Evolutionary conservation across 1,139 yeast species (phyloP), one percentile per base, ranked within the genome.

Genomic region (Barnettozyma hawaiiensis): DNA sequence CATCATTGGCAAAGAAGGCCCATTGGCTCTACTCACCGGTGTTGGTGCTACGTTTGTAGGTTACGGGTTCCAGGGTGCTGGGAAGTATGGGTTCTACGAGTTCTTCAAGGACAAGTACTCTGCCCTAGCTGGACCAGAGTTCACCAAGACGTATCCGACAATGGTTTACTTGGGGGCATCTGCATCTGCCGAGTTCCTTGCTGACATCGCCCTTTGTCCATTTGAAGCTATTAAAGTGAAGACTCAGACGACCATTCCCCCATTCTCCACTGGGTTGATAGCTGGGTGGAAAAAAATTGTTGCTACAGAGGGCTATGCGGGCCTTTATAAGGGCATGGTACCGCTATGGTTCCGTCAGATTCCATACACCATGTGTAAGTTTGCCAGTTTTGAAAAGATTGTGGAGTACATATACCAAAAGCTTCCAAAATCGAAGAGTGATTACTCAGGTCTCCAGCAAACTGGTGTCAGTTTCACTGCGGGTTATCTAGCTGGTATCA

Each of bases 281-380:
- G 84, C 81, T 47, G 94, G 92, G 20, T 75, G 79, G 76, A 63
- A 64, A 50, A 83, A 82, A 66, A 73, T 82, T 55, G 69, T 75
- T 40, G 78, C 81, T 12, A 60, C 69, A 19, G 94, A 82, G 63
- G 95, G 95, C 14, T 41, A 79, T 47, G 76, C 70, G 15, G 89
- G 85, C 15, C 72, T 90, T 46, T 90, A 87, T 71, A 84, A 85
- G 61, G 97, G 97, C 41, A 69, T 90, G 48, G 81, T 78, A 11
- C 97, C 97, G 27, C 73, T 90, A 55, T 89, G 97, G 97, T 78
- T 81, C 50, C 82, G 97, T 70, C 97, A 90, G 66, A 84, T 90
- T 53, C 97, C 97, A 20, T 90, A 90, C 70, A 90, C 97, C 32
- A 89, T 89, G 96, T 94, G 85, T 49, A 90, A 90, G 67, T 90